phyloP scores from a whole-genome alignment of 2,329 filamentous ascomycete genomes.

The Thermoascus crustaceus region DNA sequence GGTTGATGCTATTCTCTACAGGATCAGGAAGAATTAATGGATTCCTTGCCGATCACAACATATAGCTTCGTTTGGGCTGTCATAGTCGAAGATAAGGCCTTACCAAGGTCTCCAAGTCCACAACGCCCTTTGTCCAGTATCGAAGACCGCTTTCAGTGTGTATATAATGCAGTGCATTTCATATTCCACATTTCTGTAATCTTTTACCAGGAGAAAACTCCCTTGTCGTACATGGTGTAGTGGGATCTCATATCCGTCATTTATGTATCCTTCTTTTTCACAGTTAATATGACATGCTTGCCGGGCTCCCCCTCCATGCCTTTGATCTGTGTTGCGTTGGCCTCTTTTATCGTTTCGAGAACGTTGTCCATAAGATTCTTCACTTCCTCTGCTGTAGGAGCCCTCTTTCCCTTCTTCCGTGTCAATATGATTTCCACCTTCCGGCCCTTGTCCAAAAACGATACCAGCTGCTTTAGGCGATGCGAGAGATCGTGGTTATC shows the following conservation, averaged over 20 bases:
- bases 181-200: neutral
- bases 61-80: too few relatives aligned
- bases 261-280: conserved; percentile 23
- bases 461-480: conserved; percentile 56
- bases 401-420: conserved; percentile 56
- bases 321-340: conserved; percentile 33
- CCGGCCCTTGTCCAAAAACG: conserved; percentile 65
- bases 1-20: too few relatives aligned
- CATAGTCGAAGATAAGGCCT: too few relatives aligned
- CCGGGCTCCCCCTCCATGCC: conserved; percentile 36
- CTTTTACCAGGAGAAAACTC: neutral
- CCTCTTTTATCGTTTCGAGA: conserved; percentile 35
- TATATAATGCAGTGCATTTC: too few relatives aligned
- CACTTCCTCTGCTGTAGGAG: conserved; percentile 55
- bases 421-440: conserved; percentile 67
- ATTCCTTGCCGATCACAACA: too few relatives aligned
- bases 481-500: conserved; percentile 65
- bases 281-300: conserved; percentile 27
- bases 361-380: conserved; percentile 49
- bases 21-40: too few relatives aligned
- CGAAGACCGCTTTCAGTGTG: too few relatives aligned
- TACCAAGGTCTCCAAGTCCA: too few relatives aligned
- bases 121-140: too few relatives aligned
- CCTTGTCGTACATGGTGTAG: neutral
- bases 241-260: neutral